These are phyloP conservation scores for Biscogniauxia sp. DNA, from an alignment of 2,329 filamentous ascomycete genomes.

Conservation along the genomic window DNA sequence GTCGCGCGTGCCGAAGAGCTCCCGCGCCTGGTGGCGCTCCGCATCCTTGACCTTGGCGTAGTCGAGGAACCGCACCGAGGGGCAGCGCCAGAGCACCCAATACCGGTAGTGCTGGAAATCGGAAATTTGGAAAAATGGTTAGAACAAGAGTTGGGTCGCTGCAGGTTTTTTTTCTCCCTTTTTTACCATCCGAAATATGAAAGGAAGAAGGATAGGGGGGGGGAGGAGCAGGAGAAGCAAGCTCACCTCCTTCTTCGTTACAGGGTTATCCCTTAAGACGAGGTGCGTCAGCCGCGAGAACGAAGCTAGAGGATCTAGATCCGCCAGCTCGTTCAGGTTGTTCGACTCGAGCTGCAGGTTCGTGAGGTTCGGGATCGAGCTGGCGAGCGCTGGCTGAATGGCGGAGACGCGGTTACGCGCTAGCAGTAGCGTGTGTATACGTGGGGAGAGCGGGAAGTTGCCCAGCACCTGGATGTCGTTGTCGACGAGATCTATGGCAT, in stretches of 20 bases:
- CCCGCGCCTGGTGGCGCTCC: slow-evolving; percentile 71
- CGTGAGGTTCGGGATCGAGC: slow-evolving; percentile 75
- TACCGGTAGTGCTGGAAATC: slow-evolving; percentile 75
- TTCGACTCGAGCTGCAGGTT: slow-evolving; percentile 84
- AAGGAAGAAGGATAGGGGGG: too few species aligned
- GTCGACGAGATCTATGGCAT: slow-evolving; percentile 97
- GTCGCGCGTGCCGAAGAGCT: slow-evolving; percentile 78
- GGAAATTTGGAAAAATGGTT: not conserved
- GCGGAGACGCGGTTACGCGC: slow-evolving; percentile 83
- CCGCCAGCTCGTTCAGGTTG: slow-evolving; percentile 77
- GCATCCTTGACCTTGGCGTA: slow-evolving; percentile 86
- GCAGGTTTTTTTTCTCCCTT: not conserved
- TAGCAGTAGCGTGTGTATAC: slow-evolving; percentile 82
- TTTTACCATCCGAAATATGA: too few species aligned
- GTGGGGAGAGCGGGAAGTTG: slow-evolving; percentile 90
- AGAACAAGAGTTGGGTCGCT: not conserved
- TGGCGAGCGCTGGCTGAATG: slow-evolving; percentile 73
- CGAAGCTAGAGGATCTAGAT: slow-evolving; percentile 74
- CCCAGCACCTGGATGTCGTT: slow-evolving; percentile 89
- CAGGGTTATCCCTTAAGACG: slow-evolving; percentile 81
- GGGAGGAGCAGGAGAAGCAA: not conserved
- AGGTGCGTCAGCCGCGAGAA: slow-evolving; percentile 75
- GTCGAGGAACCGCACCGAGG: slow-evolving; percentile 84
- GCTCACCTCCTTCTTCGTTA: slow-evolving; percentile 86
- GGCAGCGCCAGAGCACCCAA: slow-evolving; percentile 87